Evolutionary conservation across 257 asterid genomes (phyloP).

Genomic region (Ilex asprella): DNA sequence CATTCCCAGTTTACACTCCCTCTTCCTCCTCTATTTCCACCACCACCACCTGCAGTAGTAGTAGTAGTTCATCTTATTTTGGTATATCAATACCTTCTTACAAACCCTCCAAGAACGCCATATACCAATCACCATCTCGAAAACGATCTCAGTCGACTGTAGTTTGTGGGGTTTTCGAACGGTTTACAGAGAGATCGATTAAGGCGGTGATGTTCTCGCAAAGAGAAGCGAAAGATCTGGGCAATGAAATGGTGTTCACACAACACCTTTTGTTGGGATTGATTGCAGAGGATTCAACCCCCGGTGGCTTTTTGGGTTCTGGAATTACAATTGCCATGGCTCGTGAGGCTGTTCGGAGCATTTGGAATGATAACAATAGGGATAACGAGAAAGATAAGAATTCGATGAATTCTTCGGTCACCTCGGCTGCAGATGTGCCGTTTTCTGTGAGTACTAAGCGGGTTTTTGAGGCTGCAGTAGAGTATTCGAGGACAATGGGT

Average conservation of each 20-base stretch:
- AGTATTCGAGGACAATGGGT: conserved; percentile 85
- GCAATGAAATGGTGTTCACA: conserved; percentile 62
- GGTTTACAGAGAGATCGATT: conserved; percentile 88
- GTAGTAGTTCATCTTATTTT: conserved; percentile 25
- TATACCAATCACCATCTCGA: conserved; percentile 10
- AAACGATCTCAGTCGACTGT: conserved; percentile 41
- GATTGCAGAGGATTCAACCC: conserved; percentile 81
- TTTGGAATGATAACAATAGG: conserved; percentile 45
- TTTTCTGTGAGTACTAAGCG: conserved; percentile 64
- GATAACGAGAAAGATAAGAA: conserved; percentile 12
- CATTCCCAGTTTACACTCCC: conserved; percentile 20
- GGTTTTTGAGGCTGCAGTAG: conserved; percentile 95
- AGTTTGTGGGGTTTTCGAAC: conserved; percentile 71
- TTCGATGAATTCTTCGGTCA: conserved; percentile 26
- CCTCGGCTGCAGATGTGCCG: conserved; percentile 78
- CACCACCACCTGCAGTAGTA: conserved; percentile 13
- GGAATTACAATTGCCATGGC: conserved; percentile 65
- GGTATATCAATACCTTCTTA: conserved; percentile 42
- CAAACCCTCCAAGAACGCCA: conserved; percentile 9
- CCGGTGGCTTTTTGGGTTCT: conserved; percentile 77
- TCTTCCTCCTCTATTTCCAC: conserved; percentile 18
- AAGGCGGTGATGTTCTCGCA: conserved; percentile 90
- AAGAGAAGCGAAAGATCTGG: conserved; percentile 73
- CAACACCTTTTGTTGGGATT: conserved; percentile 89
- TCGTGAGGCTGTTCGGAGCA: conserved; percentile 63